Conservation (phyloP, 768 basidiomycete genomes). For the Suillus spraguei region DNA sequence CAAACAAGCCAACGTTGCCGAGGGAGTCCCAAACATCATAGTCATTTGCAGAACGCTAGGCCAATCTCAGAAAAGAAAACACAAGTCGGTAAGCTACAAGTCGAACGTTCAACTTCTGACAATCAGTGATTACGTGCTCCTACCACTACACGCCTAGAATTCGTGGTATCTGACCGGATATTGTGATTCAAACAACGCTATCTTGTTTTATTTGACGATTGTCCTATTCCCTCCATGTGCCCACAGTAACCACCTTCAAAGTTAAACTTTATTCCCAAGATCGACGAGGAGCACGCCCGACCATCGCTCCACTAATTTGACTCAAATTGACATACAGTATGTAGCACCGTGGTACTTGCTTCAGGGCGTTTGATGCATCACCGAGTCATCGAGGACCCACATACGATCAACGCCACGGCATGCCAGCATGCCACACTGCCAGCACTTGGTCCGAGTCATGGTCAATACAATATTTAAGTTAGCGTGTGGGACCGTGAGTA, state of each 20-base stretch:
- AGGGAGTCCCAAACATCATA: not conserved
- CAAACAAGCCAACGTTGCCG: not conserved
- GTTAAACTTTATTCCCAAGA: slow-evolving; percentile 1
- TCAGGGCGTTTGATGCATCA: not conserved
- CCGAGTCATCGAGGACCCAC: not conserved
- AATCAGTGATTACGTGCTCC: not conserved
- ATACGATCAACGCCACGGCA: not conserved
- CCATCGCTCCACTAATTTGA: not conserved
- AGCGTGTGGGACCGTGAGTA: slow-evolving; percentile 2
- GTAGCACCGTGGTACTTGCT: not conserved
- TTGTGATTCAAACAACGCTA: not conserved
- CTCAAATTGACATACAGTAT: not conserved
- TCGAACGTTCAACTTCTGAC: not conserved
- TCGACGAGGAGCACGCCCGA: not conserved
- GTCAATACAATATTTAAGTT: not conserved
- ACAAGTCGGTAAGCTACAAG: not conserved
- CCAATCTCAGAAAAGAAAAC: not conserved
- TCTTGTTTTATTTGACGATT: not conserved
- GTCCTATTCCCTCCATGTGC: not conserved
- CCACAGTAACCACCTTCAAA: slow-evolving; percentile 7
- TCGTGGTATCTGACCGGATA: not conserved
- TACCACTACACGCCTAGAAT: not conserved
- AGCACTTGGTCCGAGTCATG: not conserved
- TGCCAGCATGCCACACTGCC: not conserved
- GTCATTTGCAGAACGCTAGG: too few species aligned